These are phyloP conservation scores for Nakazawaea ernobii DNA, from an alignment of 805 yeast genomes.

Conservation along the genomic window DNA sequence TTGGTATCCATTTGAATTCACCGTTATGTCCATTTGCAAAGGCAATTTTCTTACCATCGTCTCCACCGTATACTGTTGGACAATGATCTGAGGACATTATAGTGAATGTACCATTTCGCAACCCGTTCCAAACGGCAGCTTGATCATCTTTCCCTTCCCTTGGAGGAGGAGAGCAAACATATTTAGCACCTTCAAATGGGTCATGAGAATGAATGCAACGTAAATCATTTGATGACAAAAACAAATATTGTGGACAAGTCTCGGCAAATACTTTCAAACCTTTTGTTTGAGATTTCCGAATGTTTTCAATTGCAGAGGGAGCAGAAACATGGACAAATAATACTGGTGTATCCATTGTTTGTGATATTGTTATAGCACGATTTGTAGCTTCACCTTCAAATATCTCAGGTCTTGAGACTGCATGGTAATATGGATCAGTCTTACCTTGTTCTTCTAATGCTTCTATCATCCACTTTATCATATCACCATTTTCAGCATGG, in stretches of 20 bases:
- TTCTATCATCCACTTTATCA: slow-evolving; percentile 16
- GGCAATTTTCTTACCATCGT: slow-evolving; percentile 15
- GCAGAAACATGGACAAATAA: slow-evolving; percentile 18
- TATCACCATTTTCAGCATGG: slow-evolving; percentile 18
- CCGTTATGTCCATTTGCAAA: slow-evolving; percentile 15
- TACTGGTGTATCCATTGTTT: slow-evolving; percentile 16
- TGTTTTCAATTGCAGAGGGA: slow-evolving; percentile 13
- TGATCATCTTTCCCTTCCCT: slow-evolving; percentile 14
- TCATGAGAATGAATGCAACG: slow-evolving; percentile 13
- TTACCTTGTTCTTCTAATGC: slow-evolving; percentile 14
- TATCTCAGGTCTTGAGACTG: slow-evolving; percentile 15
- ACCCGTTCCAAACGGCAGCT: slow-evolving; percentile 14
- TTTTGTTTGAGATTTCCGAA: slow-evolving; percentile 14
- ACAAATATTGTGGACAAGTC: slow-evolving; percentile 18
- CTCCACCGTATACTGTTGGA: slow-evolving; percentile 14
- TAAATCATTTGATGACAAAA: slow-evolving; percentile 14
- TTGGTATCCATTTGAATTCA: slow-evolving; percentile 17
- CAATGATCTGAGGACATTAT: slow-evolving; percentile 17
- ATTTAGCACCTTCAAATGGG: slow-evolving; percentile 17
- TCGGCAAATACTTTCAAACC: slow-evolving; percentile 16
- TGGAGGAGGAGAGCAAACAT: slow-evolving; percentile 17
- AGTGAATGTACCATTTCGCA: slow-evolving; percentile 17
- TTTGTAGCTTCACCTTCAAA: slow-evolving; percentile 17
- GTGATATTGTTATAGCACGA: slow-evolving; percentile 15
- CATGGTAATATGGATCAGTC: slow-evolving; percentile 16